phyloP scores from a whole-genome alignment of 2,329 filamentous ascomycete species.

The Neopestalotiopsis sp. region DNA sequence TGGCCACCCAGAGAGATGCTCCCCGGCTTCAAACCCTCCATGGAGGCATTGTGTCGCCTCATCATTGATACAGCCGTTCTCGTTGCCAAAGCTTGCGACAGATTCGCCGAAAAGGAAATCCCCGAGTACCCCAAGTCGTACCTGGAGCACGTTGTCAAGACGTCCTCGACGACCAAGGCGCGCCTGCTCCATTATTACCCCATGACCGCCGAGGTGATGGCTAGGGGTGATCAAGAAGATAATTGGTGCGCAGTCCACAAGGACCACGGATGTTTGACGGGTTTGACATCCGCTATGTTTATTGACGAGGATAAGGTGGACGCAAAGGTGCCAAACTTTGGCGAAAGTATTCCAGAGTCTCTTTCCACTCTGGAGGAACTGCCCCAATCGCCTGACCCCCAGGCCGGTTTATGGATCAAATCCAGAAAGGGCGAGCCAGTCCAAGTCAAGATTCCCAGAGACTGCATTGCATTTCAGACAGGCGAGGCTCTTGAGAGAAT shows the following conservation, averaged over 20 bases:
- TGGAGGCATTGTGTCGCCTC: slow-evolving; percentile 78
- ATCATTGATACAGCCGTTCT: slow-evolving; percentile 90
- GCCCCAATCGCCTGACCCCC: slow-evolving; percentile 76
- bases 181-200: slow-evolving; percentile 94
- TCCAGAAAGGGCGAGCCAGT: slow-evolving; percentile 81
- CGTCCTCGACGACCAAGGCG: slow-evolving; percentile 88
- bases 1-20: slow-evolving; percentile 78
- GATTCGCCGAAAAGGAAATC: slow-evolving; percentile 81
- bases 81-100: slow-evolving; percentile 89
- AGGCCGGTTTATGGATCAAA: slow-evolving; percentile 91
- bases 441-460: slow-evolving; percentile 90
- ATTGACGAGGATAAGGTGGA: slow-evolving; percentile 71
- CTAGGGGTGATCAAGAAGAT: slow-evolving; percentile 63
- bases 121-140: slow-evolving; percentile 78
- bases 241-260: slow-evolving; percentile 94
- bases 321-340: slow-evolving; percentile 40
- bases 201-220: slow-evolving; percentile 45
- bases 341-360: slow-evolving; percentile 38
- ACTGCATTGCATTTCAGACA: slow-evolving; percentile 95
- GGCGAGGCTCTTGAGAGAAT: slow-evolving; percentile 91
- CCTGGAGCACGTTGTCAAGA: slow-evolving; percentile 84
- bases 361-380: slow-evolving; percentile 71
- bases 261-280: slow-evolving; percentile 93
- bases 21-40: slow-evolving; percentile 75
- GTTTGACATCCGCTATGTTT: slow-evolving; percentile 95